Evolutionary conservation across 2,329 filamentous ascomycete species (phyloP).

Genomic region (Botrytis pseudocinerea): DNA sequence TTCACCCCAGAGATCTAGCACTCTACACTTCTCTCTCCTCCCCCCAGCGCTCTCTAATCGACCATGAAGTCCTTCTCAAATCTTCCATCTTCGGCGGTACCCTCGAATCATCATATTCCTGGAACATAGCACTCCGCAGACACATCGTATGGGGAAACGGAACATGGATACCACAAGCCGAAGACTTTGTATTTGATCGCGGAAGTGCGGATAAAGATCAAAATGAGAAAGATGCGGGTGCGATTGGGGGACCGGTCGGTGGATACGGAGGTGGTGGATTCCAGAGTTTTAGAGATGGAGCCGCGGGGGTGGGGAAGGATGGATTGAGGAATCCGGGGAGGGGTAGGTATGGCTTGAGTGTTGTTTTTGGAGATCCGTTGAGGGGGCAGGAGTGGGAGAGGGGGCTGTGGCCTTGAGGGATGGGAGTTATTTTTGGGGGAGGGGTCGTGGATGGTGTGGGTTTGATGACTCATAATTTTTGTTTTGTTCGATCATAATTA

Average conservation of each 20-base stretch:
- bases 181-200: slow-evolving; percentile 7
- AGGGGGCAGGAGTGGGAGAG: slow-evolving; percentile 19
- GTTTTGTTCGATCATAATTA: no score
- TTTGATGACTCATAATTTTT: no score
- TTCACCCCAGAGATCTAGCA: neutral
- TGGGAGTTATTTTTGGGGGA: neutral
- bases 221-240: neutral
- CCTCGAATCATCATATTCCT: neutral
- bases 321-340: neutral
- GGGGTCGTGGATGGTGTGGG: no score
- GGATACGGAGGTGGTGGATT: slow-evolving; percentile 22
- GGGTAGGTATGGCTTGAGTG: slow-evolving; percentile 14
- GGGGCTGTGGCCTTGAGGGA: slow-evolving; percentile 22
- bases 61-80: slow-evolving; percentile 13
- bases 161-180: slow-evolving; percentile 11
- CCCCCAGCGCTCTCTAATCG: neutral
- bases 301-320: neutral
- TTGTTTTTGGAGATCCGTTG: slow-evolving; percentile 15
- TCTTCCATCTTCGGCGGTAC: slow-evolving; percentile 21
- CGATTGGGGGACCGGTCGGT: neutral
- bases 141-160: slow-evolving; percentile 23
- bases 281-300: slow-evolving; percentile 23
- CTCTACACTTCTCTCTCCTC: slow-evolving; percentile 1
- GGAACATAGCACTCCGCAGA: slow-evolving; percentile 14
- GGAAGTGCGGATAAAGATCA: neutral